These are phyloP conservation scores for Polyporus tsugae DNA, from an alignment of 1,284 basidiomycete species.

Conservation along the genomic window DNA sequence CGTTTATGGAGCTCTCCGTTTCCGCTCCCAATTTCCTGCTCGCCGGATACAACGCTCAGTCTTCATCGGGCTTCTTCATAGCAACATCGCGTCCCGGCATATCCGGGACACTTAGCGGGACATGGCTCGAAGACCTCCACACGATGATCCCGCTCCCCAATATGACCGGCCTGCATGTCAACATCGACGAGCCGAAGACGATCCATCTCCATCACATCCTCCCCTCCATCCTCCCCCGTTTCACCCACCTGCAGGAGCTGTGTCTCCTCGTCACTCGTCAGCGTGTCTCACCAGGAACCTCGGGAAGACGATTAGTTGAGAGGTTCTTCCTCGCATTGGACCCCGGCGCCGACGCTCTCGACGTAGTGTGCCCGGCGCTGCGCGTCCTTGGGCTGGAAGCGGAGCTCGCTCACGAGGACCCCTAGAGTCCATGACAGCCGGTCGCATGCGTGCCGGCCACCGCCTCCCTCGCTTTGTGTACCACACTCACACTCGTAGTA, in stretches of 20 bases:
- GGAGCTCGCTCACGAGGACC: neutral
- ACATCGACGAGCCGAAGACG: neutral
- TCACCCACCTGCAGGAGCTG: neutral
- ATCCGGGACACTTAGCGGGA: no score
- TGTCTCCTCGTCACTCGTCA: neutral
- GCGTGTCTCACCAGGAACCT: no score
- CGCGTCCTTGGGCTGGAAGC: neutral
- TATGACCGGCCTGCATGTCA: neutral
- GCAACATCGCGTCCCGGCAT: neutral
- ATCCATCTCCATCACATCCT: neutral
- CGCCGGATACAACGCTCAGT: neutral
- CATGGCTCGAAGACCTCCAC: neutral
- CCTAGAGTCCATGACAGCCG: neutral
- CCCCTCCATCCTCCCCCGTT: neutral
- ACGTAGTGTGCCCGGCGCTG: neutral
- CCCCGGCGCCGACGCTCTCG: neutral
- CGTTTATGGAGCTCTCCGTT: neutral
- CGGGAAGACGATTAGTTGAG: neutral
- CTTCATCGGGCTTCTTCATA: neutral
- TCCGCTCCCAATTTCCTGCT: neutral
- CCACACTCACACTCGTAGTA: neutral
- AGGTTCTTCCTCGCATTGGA: neutral
- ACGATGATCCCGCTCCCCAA: neutral
- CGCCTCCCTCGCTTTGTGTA: neutral
- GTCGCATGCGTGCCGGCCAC: neutral